Evolutionary conservation across 306 rosid species (phyloP), one percentile per base, ranked within the genome.

Genomic region (Trichosanthes truncata): DNA sequence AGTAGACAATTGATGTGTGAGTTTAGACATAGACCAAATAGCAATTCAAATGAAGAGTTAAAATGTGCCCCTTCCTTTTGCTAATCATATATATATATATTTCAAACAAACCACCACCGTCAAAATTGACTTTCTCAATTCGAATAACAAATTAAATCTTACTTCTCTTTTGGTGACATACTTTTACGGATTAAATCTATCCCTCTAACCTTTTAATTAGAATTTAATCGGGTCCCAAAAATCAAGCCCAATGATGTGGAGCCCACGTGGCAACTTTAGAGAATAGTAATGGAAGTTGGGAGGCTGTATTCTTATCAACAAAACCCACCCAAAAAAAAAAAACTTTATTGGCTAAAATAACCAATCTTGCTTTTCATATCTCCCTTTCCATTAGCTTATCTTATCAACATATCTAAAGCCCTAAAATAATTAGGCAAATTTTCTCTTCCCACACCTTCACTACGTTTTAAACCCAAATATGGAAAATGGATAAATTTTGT

Each of bases 301-400:
- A 41, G 35, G 76, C 11, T 43, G 55, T 71, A 71, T 71, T 71
- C 76, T 43, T 71, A 41, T 71, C n/a, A 43, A 23, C 33, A 21
- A 71, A 25, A 48, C 38, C 38, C 56, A 71, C 38, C 6, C 23
- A 14, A 14, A 49, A 20, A 20, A 56, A 6, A n/a, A 56, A n/a
- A 1, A 56, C 5, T 2, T n/a, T n/a, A n/a, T 25, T 73, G 23
- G 43, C 59, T 26, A 73, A 48, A 69, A 73, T 73, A 73, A 46
- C 60, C 78, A 15, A 73, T 73, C 78, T 46, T 73, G 43, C 78
- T 73, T 73, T 73, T 73, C 78, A 73, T 20, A 69, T 48, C 23
- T 48, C 51, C 74, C 25, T 73, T 73, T 12, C 2, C 57, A 73
- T 73, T 26, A 69, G 78, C 78, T 73, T 73, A 73, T 73, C 78